Evolutionary conservation across 2,329 filamentous ascomycete species (phyloP).

Genomic region (Periglandula ipomoeae): DNA sequence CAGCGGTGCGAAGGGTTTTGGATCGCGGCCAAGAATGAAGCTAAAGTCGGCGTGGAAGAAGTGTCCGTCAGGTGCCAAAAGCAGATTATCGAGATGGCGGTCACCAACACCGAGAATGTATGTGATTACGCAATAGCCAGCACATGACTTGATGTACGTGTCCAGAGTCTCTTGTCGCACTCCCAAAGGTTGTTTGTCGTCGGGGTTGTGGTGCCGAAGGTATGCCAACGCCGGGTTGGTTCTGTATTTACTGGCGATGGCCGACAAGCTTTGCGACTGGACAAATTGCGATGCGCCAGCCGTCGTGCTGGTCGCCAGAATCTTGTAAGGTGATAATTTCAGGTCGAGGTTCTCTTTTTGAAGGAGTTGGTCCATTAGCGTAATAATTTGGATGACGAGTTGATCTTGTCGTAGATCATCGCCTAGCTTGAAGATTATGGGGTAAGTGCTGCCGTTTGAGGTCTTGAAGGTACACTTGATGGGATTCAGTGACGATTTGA

Average conservation of each 20-base stretch:
- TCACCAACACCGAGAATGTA: conserved; percentile 96
- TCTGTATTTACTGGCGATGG: conserved; percentile 75
- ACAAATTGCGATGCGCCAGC: conserved; percentile 93
- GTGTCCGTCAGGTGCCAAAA: conserved; percentile 80
- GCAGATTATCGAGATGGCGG: conserved; percentile 88
- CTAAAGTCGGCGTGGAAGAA: conserved; percentile 99
- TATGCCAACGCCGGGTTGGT: conserved; percentile 68
- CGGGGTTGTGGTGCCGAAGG: conserved; percentile 81
- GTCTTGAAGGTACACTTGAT: conserved; percentile 89
- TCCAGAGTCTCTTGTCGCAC: conserved; percentile 90
- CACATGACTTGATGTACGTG: conserved; percentile 90
- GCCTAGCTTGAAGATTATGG: conserved; percentile 94
- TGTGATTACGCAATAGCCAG: conserved; percentile 96
- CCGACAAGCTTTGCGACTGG: conserved; percentile 73
- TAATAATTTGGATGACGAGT: conserved; percentile 93
- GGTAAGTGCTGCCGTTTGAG: conserved; percentile 65
- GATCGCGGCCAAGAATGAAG: conserved; percentile 93
- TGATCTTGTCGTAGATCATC: conserved; percentile 96
- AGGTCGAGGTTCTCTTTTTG: conserved; percentile 95
- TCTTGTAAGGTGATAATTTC: conserved; percentile 91
- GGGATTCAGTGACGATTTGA: conserved; percentile 90
- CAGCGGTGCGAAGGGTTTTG: conserved; percentile 91
- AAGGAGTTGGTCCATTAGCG: conserved; percentile 90
- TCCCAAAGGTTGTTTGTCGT: conserved; percentile 69
- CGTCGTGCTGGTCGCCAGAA: conserved; percentile 81